phyloP scores from a whole-genome alignment of 2,329 filamentous ascomycete species.

The Aspergillus melleus region DNA sequence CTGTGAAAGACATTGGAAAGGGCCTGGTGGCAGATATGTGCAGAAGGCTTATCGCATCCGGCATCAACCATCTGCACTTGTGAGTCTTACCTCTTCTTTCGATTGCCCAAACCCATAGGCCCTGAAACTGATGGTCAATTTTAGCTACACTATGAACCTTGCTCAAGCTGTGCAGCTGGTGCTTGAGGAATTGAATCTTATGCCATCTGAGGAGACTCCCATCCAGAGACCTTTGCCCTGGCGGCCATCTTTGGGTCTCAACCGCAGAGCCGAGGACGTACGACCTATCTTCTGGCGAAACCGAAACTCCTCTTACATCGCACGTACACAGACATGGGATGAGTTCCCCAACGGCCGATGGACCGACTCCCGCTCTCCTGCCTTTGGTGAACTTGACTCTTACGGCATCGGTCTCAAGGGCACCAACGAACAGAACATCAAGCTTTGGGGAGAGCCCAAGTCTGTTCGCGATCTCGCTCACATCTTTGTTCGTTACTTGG shows the following conservation, averaged over 20 bases:
- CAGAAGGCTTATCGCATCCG: conserved; percentile 75
- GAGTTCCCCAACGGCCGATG: conserved; percentile 98
- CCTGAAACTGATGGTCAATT: neutral
- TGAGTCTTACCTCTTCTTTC: conserved; percentile 36
- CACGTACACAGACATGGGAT: conserved; percentile 96
- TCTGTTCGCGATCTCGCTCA: conserved; percentile 77
- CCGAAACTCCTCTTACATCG: conserved; percentile 90
- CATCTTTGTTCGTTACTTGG: conserved; percentile 82
- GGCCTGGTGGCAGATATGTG: conserved; percentile 87
- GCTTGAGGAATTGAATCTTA: conserved; percentile 81
- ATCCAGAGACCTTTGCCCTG: conserved; percentile 90
- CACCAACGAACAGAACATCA: conserved; percentile 92
- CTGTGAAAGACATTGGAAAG: conserved; percentile 87
- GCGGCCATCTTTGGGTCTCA: conserved; percentile 89
- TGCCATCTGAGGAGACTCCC: conserved; percentile 74
- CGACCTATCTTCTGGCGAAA: conserved; percentile 99
- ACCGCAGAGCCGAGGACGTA: conserved; percentile 89
- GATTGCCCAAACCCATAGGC: neutral
- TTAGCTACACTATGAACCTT: conserved; percentile 94
- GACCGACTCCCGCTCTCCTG: conserved; percentile 95
- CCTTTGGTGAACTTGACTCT: conserved; percentile 90
- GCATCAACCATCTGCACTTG: conserved; percentile 89
- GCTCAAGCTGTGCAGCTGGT: conserved; percentile 93
- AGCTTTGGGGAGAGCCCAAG: conserved; percentile 86
- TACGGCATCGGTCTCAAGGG: conserved; percentile 94